Evolutionary conservation across 2,329 filamentous ascomycete genomes (phyloP).

Genomic region (Leptodontidium sp.): DNA sequence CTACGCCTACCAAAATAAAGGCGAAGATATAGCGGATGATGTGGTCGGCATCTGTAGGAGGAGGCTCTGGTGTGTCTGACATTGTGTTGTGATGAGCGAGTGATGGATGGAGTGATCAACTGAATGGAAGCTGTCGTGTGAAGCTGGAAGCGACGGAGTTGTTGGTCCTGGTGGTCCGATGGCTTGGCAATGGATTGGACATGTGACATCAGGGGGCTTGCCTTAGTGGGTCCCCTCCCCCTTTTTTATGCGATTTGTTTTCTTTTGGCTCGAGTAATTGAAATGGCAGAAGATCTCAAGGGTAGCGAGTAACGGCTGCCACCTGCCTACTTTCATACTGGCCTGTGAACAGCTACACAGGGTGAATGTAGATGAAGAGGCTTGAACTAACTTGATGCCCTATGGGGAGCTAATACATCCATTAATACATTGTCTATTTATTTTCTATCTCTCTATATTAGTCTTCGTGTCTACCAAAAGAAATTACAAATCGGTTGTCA

Average conservation of each 20-base stretch:
- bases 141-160: background rate
- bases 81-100: constrained; percentile 14
- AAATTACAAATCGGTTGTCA: background rate
- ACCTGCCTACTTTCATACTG: background rate
- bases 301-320: background rate
- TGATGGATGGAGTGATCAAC: background rate
- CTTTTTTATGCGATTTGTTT: constrained; percentile 5
- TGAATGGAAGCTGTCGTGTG: background rate
- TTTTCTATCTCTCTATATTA: no score
- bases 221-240: background rate
- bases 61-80: constrained; percentile 13
- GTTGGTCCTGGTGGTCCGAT: background rate
- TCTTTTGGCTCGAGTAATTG: constrained; percentile 4
- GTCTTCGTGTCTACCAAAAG: background rate
- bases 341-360: background rate
- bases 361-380: background rate
- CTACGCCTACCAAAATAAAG: constrained; percentile 89
- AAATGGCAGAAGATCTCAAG: background rate
- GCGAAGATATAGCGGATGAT: constrained; percentile 82
- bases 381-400: background rate
- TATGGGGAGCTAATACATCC: no score
- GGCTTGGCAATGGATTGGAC: constrained; percentile 3
- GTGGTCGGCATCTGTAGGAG: constrained; percentile 18
- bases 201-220: constrained; percentile 5
- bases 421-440: no score